Conservation (phyloP, 805 yeast species). For the Candida maltosa region DNA sequence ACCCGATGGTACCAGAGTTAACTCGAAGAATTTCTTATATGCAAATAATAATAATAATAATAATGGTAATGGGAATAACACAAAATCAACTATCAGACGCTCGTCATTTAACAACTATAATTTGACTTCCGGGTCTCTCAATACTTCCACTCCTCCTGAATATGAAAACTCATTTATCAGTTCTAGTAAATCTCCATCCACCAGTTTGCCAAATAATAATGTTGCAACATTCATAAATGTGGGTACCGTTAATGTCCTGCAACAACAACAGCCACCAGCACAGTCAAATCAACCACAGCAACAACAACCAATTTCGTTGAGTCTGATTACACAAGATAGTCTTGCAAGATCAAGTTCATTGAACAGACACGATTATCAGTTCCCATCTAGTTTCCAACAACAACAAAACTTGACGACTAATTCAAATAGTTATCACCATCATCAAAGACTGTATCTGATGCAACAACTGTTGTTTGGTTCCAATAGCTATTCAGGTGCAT, state of each 20-base stretch:
- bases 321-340: neutral
- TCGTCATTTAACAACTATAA: neutral
- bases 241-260: constrained; percentile 3
- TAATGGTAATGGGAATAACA: constrained; percentile 2
- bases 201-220: constrained; percentile 3
- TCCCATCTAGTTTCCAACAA: neutral
- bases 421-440: neutral
- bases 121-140: neutral
- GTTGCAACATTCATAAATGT: constrained; percentile 11
- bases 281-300: no score
- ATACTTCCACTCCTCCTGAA: neutral
- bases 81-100: neutral
- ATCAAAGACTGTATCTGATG: constrained; percentile 1
- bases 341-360: constrained; percentile 2
- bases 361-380: constrained; percentile 5
- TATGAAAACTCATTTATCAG: constrained; percentile 1
- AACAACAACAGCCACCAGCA: no score
- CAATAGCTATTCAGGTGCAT: constrained; percentile 7
- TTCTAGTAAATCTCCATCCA: constrained; percentile 1
- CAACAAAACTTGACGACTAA: neutral
- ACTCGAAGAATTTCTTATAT: constrained; percentile 31
- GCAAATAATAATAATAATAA: constrained; percentile 6
- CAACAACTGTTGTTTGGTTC: constrained; percentile 4
- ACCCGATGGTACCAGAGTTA: constrained; percentile 85
- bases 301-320: neutral